phyloP scores from a whole-genome alignment of 768 basidiomycete species.

The Kwoniella dejecticola region DNA sequence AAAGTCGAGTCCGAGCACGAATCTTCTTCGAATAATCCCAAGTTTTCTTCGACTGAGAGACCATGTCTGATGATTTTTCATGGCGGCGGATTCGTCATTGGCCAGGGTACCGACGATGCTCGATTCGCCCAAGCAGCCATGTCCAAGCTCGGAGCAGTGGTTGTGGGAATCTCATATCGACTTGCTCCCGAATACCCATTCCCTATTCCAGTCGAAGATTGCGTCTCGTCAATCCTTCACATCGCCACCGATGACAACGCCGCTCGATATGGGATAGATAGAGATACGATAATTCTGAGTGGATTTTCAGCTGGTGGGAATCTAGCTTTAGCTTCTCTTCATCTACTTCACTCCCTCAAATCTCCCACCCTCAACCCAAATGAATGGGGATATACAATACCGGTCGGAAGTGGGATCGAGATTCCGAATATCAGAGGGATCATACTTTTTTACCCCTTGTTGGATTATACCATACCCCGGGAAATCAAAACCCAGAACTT shows the following conservation, averaged over 20 bases:
- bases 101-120: slow-evolving; percentile 34
- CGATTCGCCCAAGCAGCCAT: slow-evolving; percentile 23
- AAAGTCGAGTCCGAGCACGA: no score
- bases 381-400: slow-evolving; percentile 10
- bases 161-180: slow-evolving; percentile 40
- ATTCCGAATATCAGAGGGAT: slow-evolving; percentile 21
- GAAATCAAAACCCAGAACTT: slow-evolving; percentile 14
- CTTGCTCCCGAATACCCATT: slow-evolving; percentile 39
- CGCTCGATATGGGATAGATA: slow-evolving; percentile 29
- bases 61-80: slow-evolving; percentile 27
- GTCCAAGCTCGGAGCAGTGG: slow-evolving; percentile 23
- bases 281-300: slow-evolving; percentile 21
- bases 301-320: slow-evolving; percentile 48
- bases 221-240: slow-evolving; percentile 34
- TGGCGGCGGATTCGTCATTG: slow-evolving; percentile 33
- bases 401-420: neutral
- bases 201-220: slow-evolving; percentile 44
- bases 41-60: neutral
- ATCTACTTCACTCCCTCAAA: slow-evolving; percentile 13
- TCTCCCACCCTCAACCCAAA: slow-evolving; percentile 2
- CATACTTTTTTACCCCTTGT: slow-evolving; percentile 32
- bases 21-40: neutral
- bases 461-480: slow-evolving; percentile 32
- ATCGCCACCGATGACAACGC: slow-evolving; percentile 19
- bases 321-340: slow-evolving; percentile 25